phyloP scores from a whole-genome alignment of 225 moss, liverwort and hornwort genomes.

The Marchantia paleacea region DNA sequence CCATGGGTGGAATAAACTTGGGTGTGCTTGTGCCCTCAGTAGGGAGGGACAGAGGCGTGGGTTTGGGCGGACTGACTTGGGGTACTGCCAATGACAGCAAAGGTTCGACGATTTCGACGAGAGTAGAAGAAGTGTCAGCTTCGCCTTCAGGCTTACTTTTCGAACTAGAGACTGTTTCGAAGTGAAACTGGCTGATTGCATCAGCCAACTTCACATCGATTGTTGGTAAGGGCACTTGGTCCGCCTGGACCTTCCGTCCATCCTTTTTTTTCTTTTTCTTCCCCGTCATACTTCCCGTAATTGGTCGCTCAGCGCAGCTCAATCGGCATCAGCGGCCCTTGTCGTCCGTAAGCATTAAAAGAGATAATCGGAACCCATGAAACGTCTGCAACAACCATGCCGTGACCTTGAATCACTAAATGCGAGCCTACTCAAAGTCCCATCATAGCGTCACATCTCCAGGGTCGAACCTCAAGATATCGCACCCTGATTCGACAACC shows the following conservation, averaged over 20 bases:
- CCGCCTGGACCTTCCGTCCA: slow-evolving; percentile 24
- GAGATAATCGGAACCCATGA: background rate
- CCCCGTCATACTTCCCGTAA: slow-evolving; percentile 11
- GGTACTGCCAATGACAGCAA: slow-evolving; percentile 8
- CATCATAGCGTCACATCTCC: background rate
- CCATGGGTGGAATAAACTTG: background rate
- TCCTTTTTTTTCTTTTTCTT: slow-evolving; percentile 36
- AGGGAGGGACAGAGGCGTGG: background rate
- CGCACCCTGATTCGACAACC: background rate
- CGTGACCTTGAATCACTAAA: background rate
- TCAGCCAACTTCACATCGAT: background rate
- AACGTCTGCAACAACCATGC: background rate
- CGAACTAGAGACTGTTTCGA: background rate
- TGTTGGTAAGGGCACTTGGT: slow-evolving; percentile 3
- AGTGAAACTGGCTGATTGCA: background rate
- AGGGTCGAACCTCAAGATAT: background rate
- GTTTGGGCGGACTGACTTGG: background rate
- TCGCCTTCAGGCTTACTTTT: slow-evolving; percentile 3
- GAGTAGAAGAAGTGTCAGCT: background rate
- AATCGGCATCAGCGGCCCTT: slow-evolving; percentile 5
- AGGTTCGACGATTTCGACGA: slow-evolving; percentile 12
- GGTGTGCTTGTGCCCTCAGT: background rate
- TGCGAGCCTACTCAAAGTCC: background rate
- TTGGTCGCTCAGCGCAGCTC: slow-evolving; percentile 11
- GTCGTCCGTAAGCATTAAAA: background rate